Conservation (phyloP, 192 early-diverging fungal genomes). For the Backusella mclennaniae region DNA sequence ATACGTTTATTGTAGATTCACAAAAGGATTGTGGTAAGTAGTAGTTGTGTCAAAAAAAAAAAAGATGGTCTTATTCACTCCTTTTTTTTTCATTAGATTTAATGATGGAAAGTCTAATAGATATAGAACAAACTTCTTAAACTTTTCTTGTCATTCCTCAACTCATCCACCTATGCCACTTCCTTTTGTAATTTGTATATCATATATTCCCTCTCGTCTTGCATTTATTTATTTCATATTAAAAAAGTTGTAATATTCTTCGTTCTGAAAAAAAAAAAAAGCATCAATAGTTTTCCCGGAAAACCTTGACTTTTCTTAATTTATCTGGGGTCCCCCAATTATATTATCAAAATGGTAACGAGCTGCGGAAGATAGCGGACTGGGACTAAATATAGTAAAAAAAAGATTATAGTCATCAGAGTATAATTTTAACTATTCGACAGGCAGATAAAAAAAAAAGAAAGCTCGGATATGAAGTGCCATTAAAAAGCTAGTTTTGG, state of each 20-base stretch:
- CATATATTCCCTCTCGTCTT: not conserved
- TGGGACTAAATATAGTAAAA: not conserved
- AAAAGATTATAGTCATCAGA: not conserved
- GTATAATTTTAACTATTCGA: not conserved
- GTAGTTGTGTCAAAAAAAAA: not conserved
- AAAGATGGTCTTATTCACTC: not conserved
- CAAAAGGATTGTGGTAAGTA: constrained; percentile 3
- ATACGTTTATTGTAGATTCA: not conserved
- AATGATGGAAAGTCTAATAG: not conserved
- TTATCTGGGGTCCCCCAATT: not conserved
- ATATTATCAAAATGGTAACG: not conserved
- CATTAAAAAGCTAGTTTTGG: not conserved
- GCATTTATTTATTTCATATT: not conserved
- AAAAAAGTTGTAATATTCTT: not conserved
- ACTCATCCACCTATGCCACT: not conserved
- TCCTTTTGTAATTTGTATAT: not conserved
- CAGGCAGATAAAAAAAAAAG: not conserved
- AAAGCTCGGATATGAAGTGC: not conserved
- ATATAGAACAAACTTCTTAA: not conserved
- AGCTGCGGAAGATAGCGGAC: not conserved
- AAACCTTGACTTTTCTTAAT: not conserved
- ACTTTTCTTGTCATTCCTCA: not conserved
- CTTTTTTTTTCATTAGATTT: not conserved
- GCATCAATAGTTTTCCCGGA: not conserved
- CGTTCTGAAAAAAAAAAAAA: not conserved